Evolutionary conservation across 2,329 filamentous ascomycete genomes (phyloP).

Genomic region (Monosporascus sp.): DNA sequence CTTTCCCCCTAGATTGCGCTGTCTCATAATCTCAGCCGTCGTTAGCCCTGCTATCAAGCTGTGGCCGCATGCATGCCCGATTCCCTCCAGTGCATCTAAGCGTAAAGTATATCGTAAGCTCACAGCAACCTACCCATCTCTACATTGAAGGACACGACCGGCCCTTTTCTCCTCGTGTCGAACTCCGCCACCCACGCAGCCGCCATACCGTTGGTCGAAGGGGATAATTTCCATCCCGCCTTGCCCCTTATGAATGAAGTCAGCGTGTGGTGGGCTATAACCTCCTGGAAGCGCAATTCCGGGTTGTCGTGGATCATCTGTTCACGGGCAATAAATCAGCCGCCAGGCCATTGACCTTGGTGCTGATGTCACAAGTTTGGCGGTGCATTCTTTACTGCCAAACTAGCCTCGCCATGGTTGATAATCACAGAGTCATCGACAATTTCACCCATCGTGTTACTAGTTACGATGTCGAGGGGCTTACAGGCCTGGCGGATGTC

Average conservation of each 20-base stretch:
- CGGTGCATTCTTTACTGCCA: conserved; percentile 6
- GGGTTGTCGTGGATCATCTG: conserved; percentile 48
- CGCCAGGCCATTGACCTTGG: conserved; percentile 33
- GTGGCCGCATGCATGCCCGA: conserved; percentile 51
- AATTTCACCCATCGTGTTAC: conserved; percentile 14
- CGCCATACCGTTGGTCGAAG: conserved; percentile 44
- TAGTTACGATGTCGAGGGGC: neutral
- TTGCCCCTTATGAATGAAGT: conserved; percentile 40
- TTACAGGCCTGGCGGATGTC: too few species aligned
- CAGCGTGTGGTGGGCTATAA: conserved; percentile 44
- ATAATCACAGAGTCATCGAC: conserved; percentile 23
- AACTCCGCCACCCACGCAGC: conserved; percentile 50
- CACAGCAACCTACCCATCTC: conserved; percentile 34
- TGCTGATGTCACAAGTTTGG: conserved; percentile 31
- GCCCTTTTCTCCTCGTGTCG: conserved; percentile 40
- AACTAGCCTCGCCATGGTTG: conserved; percentile 16
- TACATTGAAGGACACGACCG: conserved; percentile 41
- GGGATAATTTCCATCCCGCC: conserved; percentile 44
- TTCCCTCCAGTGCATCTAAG: conserved; percentile 42
- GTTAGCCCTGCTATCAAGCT: conserved; percentile 49
- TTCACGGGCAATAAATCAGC: conserved; percentile 39
- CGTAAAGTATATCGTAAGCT: neutral
- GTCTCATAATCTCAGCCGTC: conserved; percentile 37
- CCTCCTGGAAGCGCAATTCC: conserved; percentile 42
- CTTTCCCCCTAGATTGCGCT: conserved; percentile 36